These are phyloP conservation scores for Meyerozyma sp. DNA, from an alignment of 1,139 yeast genomes.

Conservation along the genomic window DNA sequence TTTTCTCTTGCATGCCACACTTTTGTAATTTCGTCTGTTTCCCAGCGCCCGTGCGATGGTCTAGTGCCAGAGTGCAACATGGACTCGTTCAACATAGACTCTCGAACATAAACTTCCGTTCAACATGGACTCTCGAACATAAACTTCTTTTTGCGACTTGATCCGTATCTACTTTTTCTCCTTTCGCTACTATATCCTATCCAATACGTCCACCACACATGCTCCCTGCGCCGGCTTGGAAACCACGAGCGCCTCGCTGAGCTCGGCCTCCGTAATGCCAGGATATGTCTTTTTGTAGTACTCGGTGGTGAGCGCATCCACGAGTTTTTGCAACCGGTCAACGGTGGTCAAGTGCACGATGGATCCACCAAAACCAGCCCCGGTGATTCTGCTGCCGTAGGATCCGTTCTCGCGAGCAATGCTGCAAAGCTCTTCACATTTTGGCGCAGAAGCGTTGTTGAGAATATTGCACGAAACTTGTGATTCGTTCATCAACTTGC, in stretches of 20 bases:
- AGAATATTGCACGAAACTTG: constrained; percentile 47
- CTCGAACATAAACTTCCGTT: no score
- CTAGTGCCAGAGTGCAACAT: no score
- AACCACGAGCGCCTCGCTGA: constrained; percentile 50
- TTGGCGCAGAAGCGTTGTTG: constrained; percentile 53
- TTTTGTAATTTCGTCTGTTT: no score
- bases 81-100: no score
- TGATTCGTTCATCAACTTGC: constrained; percentile 54
- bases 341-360: constrained; percentile 58
- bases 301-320: constrained; percentile 40
- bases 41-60: no score
- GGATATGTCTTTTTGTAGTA: constrained; percentile 51
- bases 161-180: no score
- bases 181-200: no score
- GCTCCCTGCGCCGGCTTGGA: constrained; percentile 60
- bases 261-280: constrained; percentile 34
- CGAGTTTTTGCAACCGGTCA: constrained; percentile 39
- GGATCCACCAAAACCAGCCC: constrained; percentile 83
- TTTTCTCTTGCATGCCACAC: neutral
- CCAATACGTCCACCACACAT: constrained; percentile 26
- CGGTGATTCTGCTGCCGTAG: constrained; percentile 65
- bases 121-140: no score
- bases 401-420: constrained; percentile 56
- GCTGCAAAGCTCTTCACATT: constrained; percentile 45
- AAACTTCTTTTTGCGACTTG: no score